A percentile compares a stretch with the other conserved stretches of the same genome.
Conservation (phyloP, 2,329 filamentous ascomycete genomes). For the Epichloe baconii region DNA sequence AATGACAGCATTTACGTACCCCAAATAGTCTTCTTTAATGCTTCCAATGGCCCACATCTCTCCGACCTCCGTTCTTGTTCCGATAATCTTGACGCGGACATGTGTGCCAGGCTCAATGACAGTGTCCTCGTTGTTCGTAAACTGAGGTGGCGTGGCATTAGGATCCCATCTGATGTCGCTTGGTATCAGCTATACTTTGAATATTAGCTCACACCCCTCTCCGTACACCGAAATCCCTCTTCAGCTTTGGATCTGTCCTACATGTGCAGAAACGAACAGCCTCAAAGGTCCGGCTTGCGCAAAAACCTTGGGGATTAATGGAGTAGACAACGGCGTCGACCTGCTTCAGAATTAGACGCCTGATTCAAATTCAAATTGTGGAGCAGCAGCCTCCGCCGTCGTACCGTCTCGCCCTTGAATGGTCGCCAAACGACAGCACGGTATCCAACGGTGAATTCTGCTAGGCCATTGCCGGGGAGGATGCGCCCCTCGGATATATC, state of each 20-base stretch:
- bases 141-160: conserved; percentile 92
- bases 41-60: conserved; percentile 96
- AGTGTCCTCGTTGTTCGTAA: conserved; percentile 87
- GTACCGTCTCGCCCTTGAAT: conserved; percentile 94
- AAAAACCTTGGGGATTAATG: conserved; percentile 85
- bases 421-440: conserved; percentile 95
- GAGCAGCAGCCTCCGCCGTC: conserved; percentile 18
- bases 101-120: conserved; percentile 90
- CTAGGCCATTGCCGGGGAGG: conserved; percentile 78
- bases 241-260: conserved; percentile 31
- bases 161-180: conserved; percentile 87
- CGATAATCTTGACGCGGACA: conserved; percentile 86
- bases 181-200: conserved; percentile 60
- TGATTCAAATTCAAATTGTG: conserved; percentile 3
- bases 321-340: conserved; percentile 88
- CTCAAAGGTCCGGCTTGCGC: conserved; percentile 66
- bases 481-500: conserved; percentile 91
- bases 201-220: not conserved
- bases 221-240: not conserved
- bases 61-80: conserved; percentile 83
- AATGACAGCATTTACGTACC: conserved; percentile 28
- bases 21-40: conserved; percentile 74
- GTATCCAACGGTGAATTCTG: conserved; percentile 90
- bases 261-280: conserved; percentile 71
- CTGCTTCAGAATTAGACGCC: conserved; percentile 34